A percentile compares a stretch with the other conserved stretches of the same genome.
phyloP scores from a whole-genome alignment of 2,329 filamentous ascomycete species.

The Pseudohalonectria lignicola region DNA sequence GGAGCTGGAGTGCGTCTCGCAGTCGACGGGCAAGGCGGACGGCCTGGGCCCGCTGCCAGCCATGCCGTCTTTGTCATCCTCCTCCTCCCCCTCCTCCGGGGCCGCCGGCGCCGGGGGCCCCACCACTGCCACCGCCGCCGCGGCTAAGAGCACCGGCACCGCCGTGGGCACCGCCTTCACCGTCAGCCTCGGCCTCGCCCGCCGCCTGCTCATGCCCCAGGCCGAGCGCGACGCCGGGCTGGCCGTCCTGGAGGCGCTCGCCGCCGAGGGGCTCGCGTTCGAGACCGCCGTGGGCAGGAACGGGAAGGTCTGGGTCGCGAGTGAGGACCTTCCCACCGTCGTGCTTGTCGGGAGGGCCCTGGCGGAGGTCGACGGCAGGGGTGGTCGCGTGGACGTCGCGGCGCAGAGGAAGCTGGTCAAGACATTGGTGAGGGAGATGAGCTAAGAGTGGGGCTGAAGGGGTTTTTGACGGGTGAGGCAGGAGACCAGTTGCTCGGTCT shows the following conservation, averaged over 20 bases:
- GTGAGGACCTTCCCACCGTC: slow-evolving; percentile 32
- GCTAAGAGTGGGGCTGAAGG: slow-evolving; percentile 25
- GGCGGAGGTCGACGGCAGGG: slow-evolving; percentile 61
- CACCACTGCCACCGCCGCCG: neutral
- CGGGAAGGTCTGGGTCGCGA: slow-evolving; percentile 72
- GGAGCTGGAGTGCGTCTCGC: slow-evolving; percentile 82
- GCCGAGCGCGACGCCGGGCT: slow-evolving; percentile 52
- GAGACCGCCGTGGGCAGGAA: slow-evolving; percentile 92
- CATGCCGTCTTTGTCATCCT: neutral
- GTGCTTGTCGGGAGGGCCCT: slow-evolving; percentile 72
- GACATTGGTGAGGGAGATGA: slow-evolving; percentile 50
- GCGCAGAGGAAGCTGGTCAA: slow-evolving; percentile 62
- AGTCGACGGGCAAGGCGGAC: slow-evolving; percentile 77
- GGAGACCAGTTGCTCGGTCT: no score
- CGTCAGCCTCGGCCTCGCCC: slow-evolving; percentile 71
- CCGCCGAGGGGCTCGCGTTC: slow-evolving; percentile 66
- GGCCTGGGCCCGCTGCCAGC: slow-evolving; percentile 71
- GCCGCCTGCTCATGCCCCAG: slow-evolving; percentile 60
- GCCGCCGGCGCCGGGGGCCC: neutral
- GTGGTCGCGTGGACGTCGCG: slow-evolving; percentile 46
- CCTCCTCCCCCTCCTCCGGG: neutral
- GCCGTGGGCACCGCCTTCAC: slow-evolving; percentile 67
- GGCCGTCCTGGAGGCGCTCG: slow-evolving; percentile 69
- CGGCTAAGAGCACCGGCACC: neutral
- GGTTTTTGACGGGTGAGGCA: neutral